Evolutionary conservation across 495 filamentous ascomycete genomes (phyloP).

Genomic region (Hyaloscypha variabilis): DNA sequence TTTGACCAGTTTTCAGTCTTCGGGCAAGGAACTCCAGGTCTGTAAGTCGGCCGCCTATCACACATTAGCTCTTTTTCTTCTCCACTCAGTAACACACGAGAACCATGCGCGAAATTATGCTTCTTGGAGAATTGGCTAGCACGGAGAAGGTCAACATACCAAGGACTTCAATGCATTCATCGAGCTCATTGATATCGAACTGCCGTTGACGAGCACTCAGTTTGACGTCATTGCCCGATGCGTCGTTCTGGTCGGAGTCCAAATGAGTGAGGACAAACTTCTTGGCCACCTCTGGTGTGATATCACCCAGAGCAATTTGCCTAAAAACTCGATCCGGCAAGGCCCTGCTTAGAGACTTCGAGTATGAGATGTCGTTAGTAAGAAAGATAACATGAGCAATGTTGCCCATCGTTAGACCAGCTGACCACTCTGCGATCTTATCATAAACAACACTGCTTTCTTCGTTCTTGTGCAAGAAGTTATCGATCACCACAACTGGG

Average conservation of each 20-base stretch:
- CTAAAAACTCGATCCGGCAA: conserved; percentile 91
- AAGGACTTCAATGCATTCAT: conserved; percentile 77
- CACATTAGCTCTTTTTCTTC: neutral
- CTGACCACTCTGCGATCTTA: conserved; percentile 91
- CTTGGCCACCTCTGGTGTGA: conserved; percentile 82
- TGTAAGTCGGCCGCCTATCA: conserved; percentile 77
- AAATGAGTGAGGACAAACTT: conserved; percentile 88
- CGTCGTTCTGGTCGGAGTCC: conserved; percentile 49
- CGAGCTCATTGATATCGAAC: conserved; percentile 64
- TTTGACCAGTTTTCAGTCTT: conserved; percentile 89
- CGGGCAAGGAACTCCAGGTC: conserved; percentile 92
- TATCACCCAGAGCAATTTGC: conserved; percentile 81
- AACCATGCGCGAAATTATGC: neutral
- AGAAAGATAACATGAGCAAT: conserved; percentile 96
- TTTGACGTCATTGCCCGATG: conserved; percentile 35
- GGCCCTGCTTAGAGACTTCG: conserved; percentile 83
- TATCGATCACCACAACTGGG: conserved; percentile 90
- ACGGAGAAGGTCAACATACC: neutral
- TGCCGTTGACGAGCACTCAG: conserved; percentile 33
- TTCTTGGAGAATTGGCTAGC: neutral
- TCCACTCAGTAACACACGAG: neutral
- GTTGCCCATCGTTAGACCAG: conserved; percentile 82
- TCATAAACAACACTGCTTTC: conserved; percentile 80
- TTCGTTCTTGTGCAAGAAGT: conserved; percentile 82
- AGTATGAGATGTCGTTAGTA: conserved; percentile 88